Evolutionary conservation across 192 early-diverging fungal species (phyloP).

Genomic region (Rhizophlyctis rosea): DNA sequence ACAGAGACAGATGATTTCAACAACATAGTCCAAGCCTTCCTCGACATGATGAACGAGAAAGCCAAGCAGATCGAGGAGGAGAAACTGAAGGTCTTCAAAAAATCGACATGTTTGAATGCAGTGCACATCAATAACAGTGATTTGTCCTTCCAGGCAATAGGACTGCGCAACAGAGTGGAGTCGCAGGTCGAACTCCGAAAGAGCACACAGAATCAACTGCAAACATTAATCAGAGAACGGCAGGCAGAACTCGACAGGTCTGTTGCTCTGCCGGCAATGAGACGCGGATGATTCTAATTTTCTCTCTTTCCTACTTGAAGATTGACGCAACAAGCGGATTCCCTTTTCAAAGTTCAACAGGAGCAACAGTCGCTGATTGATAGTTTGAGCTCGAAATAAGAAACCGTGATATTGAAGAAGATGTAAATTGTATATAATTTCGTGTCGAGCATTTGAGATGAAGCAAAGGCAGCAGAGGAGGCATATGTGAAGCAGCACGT

Average conservation of each 20-base stretch:
- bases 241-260: conserved; percentile 43
- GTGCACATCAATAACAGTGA: background rate
- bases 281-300: background rate
- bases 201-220: conserved; percentile 27
- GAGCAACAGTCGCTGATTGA: conserved; percentile 43
- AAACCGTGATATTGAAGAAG: no score
- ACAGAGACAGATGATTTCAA: conserved; percentile 48
- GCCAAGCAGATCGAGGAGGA: conserved; percentile 49
- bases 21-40: conserved; percentile 35
- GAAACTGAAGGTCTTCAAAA: conserved; percentile 44
- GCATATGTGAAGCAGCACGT: no score
- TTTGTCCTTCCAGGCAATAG: conserved; percentile 37
- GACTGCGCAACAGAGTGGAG: conserved; percentile 46
- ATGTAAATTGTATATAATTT: no score
- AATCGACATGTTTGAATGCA: background rate
- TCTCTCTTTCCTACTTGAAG: conserved; percentile 24
- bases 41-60: conserved; percentile 44
- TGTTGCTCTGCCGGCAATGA: background rate
- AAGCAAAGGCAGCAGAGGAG: no score
- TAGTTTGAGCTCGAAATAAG: conserved; percentile 39
- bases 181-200: conserved; percentile 36
- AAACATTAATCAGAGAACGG: conserved; percentile 37
- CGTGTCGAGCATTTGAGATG: no score
- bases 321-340: conserved; percentile 38
- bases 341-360: conserved; percentile 33